A percentile compares a stretch with the other conserved stretches of the same genome.
phyloP scores from a whole-genome alignment of 108 stramenopile species.

The Skeletonema potamos region DNA sequence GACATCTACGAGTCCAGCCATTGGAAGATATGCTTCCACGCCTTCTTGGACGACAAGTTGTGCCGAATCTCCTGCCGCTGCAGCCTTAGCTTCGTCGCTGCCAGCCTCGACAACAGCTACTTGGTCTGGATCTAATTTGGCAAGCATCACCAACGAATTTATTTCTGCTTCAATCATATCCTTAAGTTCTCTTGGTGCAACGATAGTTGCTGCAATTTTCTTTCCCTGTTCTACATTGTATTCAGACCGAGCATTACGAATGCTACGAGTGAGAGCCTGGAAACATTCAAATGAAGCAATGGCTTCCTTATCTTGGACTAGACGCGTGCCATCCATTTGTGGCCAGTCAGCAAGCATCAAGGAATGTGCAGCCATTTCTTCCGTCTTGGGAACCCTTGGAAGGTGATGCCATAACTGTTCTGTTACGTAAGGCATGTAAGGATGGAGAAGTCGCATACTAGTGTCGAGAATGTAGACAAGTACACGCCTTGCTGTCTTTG shows the following conservation, averaged over 20 bases:
- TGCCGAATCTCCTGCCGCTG: slow-evolving; percentile 54
- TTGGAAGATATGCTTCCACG: slow-evolving; percentile 85
- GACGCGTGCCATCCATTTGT: slow-evolving; percentile 73
- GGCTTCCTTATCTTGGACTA: slow-evolving; percentile 67
- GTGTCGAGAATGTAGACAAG: slow-evolving; percentile 95
- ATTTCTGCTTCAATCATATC: slow-evolving; percentile 67
- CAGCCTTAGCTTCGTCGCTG: slow-evolving; percentile 69
- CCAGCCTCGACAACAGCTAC: slow-evolving; percentile 62
- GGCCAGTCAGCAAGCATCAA: slow-evolving; percentile 90
- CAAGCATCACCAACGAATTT: slow-evolving; percentile 76
- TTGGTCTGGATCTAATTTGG: slow-evolving; percentile 78
- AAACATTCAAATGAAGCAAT: slow-evolving; percentile 78
- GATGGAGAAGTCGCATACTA: slow-evolving; percentile 92
- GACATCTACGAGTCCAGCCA: slow-evolving; percentile 81
- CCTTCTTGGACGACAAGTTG: slow-evolving; percentile 86
- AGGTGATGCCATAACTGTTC: slow-evolving; percentile 98
- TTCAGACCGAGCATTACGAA: slow-evolving; percentile 90
- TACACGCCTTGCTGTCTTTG: slow-evolving; percentile 82
- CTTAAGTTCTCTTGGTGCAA: slow-evolving; percentile 63
- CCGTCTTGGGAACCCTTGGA: slow-evolving; percentile 52
- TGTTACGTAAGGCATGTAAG: slow-evolving; percentile 98
- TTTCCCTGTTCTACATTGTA: slow-evolving; percentile 91
- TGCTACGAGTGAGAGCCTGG: slow-evolving; percentile 86
- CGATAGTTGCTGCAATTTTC: slow-evolving; percentile 76
- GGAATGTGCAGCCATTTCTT: slow-evolving; percentile 63